phyloP scores from a whole-genome alignment of 2,329 filamentous ascomycete species.

The Aspergillus pseudoglaucus region DNA sequence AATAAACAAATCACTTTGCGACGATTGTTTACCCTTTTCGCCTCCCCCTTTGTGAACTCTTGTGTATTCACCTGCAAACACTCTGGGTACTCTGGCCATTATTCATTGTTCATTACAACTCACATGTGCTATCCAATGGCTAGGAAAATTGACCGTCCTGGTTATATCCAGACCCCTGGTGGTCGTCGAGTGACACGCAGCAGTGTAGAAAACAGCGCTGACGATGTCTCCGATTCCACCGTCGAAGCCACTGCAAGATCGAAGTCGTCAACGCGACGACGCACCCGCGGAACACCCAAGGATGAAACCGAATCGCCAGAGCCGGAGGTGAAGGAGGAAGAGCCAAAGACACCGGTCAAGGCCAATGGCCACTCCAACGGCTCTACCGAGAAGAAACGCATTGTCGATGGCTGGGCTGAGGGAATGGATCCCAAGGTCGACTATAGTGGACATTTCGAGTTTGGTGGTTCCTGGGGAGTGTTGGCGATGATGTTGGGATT shows the following conservation, averaged over 20 bases:
- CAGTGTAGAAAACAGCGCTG: conserved; percentile 29
- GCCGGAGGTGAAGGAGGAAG: conserved; percentile 12
- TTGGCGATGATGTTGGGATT: conserved; percentile 84
- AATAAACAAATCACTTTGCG: conserved; percentile 1
- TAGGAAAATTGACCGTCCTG: conserved; percentile 48
- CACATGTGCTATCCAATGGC: conserved; percentile 1
- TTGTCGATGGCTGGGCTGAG: conserved; percentile 37
- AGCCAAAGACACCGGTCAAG: conserved; percentile 15
- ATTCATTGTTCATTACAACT: not conserved
- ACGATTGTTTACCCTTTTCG: conserved; percentile 9
- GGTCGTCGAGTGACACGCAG: conserved; percentile 37
- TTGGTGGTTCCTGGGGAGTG: conserved; percentile 79
- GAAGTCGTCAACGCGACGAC: conserved; percentile 25
- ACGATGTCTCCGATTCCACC: conserved; percentile 23
- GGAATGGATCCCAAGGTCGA: conserved; percentile 40
- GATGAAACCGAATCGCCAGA: conserved; percentile 10
- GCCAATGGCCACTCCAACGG: conserved; percentile 14
- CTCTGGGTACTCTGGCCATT: not conserved
- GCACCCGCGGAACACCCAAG: conserved; percentile 22
- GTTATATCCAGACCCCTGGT: conserved; percentile 48
- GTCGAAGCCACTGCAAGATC: conserved; percentile 12
- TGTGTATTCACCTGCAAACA: not conserved
- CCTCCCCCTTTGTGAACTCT: not conserved
- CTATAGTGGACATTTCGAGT: conserved; percentile 60
- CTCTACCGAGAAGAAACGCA: conserved; percentile 18